Evolutionary conservation across 805 yeast genomes (phyloP).

Genomic region (Candida endomychidarum): DNA sequence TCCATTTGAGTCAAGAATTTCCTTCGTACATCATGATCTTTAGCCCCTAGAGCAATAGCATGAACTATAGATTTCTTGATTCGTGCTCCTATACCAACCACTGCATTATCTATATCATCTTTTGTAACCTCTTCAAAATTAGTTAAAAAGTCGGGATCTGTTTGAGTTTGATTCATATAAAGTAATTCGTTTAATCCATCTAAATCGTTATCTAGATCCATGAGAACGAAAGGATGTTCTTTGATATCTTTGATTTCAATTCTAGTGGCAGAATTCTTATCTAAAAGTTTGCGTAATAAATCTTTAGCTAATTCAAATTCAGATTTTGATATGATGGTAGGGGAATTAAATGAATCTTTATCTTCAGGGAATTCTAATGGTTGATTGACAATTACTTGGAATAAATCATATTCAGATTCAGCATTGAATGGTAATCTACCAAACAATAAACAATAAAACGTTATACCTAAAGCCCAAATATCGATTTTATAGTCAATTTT

Average conservation of each 20-base stretch:
- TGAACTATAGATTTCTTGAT: conserved; percentile 52
- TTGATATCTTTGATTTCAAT: conserved; percentile 72
- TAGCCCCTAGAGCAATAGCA: conserved; percentile 34
- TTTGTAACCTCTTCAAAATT: conserved; percentile 41
- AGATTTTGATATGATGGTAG: conserved; percentile 36
- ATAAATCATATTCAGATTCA: conserved; percentile 80
- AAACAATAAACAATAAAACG: conserved; percentile 81
- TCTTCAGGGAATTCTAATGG: conserved; percentile 56
- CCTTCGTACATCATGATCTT: conserved; percentile 23
- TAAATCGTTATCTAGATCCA: conserved; percentile 40
- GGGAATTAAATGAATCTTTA: conserved; percentile 35
- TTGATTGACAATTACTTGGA: conserved; percentile 73
- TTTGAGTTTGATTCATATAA: conserved; percentile 24
- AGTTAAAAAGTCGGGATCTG: conserved; percentile 1
- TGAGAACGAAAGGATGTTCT: conserved; percentile 62
- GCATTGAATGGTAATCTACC: conserved; percentile 90
- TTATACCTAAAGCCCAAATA: conserved; percentile 97
- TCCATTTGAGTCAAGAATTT: conserved; percentile 26
- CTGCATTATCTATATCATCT: conserved; percentile 75
- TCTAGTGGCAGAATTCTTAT: conserved; percentile 68
- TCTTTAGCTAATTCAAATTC: conserved; percentile 55
- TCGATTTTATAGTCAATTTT: conserved; percentile 81
- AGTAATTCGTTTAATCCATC: conserved; percentile 37
- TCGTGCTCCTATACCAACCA: conserved; percentile 74
- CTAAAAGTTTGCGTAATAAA: conserved; percentile 58